Evolutionary conservation across 352 stramenopile genomes (phyloP).

Genomic region (Phytophthora fragariaefolia): DNA sequence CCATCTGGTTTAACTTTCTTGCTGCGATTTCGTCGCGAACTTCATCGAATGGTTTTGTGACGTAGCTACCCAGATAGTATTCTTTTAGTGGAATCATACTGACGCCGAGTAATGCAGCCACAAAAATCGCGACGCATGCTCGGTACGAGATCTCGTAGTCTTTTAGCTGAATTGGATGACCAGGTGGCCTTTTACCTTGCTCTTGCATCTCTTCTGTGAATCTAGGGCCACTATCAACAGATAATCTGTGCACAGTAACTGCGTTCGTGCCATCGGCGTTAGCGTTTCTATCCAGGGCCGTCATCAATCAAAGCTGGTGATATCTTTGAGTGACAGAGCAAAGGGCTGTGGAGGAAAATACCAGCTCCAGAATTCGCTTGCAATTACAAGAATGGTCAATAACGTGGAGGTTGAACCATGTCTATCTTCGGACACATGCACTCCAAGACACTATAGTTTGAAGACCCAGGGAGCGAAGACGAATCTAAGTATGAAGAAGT

Average conservation of each 20-base stretch:
- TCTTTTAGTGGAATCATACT: constrained; percentile 47
- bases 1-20: constrained; percentile 39
- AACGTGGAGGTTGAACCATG: no score
- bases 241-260: constrained; percentile 9
- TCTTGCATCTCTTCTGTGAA: constrained; percentile 12
- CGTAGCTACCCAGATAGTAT: constrained; percentile 49
- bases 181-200: not conserved
- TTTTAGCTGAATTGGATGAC: constrained; percentile 4
- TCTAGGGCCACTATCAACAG: constrained; percentile 12
- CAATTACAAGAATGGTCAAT: no score
- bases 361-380: no score
- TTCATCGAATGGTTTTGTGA: constrained; percentile 50
- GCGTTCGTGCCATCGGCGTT: not conserved
- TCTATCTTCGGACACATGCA: no score
- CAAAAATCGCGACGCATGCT: constrained; percentile 30
- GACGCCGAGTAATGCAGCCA: constrained; percentile 18
- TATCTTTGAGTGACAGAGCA: no score
- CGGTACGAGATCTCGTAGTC: constrained; percentile 38
- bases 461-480: no score
- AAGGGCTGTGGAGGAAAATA: no score
- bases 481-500: no score
- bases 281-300: not conserved
- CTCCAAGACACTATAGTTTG: no score
- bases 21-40: constrained; percentile 43
- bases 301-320: not conserved